Evolutionary conservation across 441 rosid species (phyloP).

Genomic region (Gossypium lobatum): DNA sequence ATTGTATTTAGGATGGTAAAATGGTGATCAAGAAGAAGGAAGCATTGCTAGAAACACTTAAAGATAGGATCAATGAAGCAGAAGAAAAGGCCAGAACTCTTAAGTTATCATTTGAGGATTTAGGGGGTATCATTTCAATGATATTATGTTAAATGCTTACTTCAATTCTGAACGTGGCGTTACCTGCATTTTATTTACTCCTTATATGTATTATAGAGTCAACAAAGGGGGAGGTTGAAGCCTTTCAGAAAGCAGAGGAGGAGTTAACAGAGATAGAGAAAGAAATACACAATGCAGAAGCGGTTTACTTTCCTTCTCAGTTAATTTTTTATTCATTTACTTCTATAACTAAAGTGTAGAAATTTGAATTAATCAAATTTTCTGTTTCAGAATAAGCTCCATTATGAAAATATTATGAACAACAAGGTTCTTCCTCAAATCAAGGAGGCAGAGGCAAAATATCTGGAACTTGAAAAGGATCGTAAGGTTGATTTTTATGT

Average conservation of each 20-base stretch:
- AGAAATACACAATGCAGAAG: slow-evolving; percentile 51
- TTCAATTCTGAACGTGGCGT: slow-evolving; percentile 1
- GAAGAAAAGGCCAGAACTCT: slow-evolving; percentile 54
- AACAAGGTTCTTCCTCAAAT: slow-evolving; percentile 70
- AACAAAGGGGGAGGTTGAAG: slow-evolving; percentile 65
- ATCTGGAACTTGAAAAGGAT: slow-evolving; percentile 45
- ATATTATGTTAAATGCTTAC: slow-evolving; percentile 2
- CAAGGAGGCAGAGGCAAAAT: slow-evolving; percentile 55
- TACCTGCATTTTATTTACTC: slow-evolving; percentile 9
- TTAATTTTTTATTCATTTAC: not conserved
- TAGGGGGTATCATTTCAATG: slow-evolving; percentile 50
- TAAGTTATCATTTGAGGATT: slow-evolving; percentile 49
- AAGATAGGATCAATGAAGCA: slow-evolving; percentile 43
- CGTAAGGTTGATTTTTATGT: slow-evolving; percentile 46
- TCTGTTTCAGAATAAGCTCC: slow-evolving; percentile 58
- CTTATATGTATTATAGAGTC: slow-evolving; percentile 41
- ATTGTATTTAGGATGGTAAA: slow-evolving; percentile 41
- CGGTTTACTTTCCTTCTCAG: slow-evolving; percentile 32
- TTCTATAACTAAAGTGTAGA: slow-evolving; percentile 7
- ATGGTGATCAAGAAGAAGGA: slow-evolving; percentile 54
- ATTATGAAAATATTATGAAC: slow-evolving; percentile 76
- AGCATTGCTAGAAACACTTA: slow-evolving; percentile 39
- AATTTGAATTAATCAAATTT: slow-evolving; percentile 18
- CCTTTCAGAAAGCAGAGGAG: slow-evolving; percentile 71
- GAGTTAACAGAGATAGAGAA: slow-evolving; percentile 70